Conservation (phyloP, 345 rosid species). For the Eucalyptus albens region DNA sequence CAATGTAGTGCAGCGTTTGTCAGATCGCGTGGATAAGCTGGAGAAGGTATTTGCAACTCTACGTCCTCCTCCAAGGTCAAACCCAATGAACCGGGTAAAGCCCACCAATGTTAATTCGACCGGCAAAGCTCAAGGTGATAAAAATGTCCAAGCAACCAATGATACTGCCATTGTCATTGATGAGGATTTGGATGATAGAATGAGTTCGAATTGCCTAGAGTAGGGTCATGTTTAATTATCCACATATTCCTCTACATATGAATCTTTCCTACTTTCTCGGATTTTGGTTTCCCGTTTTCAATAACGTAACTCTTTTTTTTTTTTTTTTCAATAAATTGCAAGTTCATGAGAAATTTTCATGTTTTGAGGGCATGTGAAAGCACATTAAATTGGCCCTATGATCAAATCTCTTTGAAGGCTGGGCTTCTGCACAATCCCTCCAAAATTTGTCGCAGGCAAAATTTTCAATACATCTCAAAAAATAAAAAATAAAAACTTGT, state of each 20-base stretch:
- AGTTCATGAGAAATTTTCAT: not conserved
- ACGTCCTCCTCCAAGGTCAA: no score
- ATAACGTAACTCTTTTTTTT: not conserved
- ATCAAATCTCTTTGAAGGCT: not conserved
- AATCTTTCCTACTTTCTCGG: not conserved
- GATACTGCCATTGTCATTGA: not conserved
- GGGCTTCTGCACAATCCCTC: not conserved
- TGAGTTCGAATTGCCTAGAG: not conserved
- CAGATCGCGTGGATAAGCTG: not conserved
- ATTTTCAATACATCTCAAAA: not conserved
- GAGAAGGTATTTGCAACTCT: not conserved
- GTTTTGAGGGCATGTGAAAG: not conserved
- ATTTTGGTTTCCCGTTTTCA: not conserved
- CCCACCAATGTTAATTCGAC: no score
- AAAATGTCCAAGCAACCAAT: not conserved
- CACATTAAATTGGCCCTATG: not conserved
- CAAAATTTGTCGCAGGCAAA: not conserved
- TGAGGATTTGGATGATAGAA: not conserved
- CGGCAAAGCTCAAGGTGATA: no score
- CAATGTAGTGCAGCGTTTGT: not conserved
- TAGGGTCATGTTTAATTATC: not conserved
- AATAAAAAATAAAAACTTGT: not conserved
- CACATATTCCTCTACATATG: not conserved
- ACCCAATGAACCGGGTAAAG: no score
- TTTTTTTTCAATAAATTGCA: not conserved